Evolutionary conservation across 164 flowering plant genomes (phyloP).

Genomic region (Paratinospora sagittata): DNA sequence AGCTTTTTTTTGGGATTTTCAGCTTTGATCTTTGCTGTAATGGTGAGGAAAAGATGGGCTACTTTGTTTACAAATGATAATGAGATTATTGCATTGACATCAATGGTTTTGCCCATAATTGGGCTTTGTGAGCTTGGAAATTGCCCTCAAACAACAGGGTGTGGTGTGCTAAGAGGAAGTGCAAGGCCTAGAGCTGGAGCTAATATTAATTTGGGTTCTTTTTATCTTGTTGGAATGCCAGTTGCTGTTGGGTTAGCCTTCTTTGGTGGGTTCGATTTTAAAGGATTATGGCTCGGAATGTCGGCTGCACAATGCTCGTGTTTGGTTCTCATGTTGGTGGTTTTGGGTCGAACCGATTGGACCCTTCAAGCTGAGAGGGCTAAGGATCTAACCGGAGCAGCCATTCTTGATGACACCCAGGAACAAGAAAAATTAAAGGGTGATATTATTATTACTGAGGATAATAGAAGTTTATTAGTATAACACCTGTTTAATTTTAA

Average conservation of each 20-base stretch:
- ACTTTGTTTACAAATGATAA: conserved; percentile 49
- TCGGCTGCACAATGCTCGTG: conserved; percentile 62
- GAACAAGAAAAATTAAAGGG: conserved; percentile 10
- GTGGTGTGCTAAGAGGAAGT: conserved; percentile 67
- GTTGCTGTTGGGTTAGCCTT: conserved; percentile 50
- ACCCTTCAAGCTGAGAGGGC: conserved; percentile 45
- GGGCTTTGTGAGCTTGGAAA: conserved; percentile 82
- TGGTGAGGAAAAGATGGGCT: conserved; percentile 59
- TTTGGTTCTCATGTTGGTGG: conserved; percentile 46
- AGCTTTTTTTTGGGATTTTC: conserved; percentile 46
- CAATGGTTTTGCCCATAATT: conserved; percentile 63
- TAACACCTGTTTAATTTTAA: conserved; percentile 5
- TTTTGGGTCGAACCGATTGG: conserved; percentile 56
- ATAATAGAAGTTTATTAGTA: not conserved
- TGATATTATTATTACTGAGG: not conserved
- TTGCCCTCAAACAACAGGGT: conserved; percentile 72
- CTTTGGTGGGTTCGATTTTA: conserved; percentile 40
- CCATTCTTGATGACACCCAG: conserved; percentile 1
- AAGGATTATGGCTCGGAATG: conserved; percentile 67
- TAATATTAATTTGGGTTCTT: conserved; percentile 58
- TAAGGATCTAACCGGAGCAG: conserved; percentile 33
- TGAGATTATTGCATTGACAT: conserved; percentile 48
- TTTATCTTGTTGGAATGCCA: conserved; percentile 79
- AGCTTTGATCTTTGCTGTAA: conserved; percentile 41
- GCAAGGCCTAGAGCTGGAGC: conserved; percentile 68